Evolutionary conservation across 2,329 filamentous ascomycete species (phyloP).

Genomic region (Dothideomycetes sp.): DNA sequence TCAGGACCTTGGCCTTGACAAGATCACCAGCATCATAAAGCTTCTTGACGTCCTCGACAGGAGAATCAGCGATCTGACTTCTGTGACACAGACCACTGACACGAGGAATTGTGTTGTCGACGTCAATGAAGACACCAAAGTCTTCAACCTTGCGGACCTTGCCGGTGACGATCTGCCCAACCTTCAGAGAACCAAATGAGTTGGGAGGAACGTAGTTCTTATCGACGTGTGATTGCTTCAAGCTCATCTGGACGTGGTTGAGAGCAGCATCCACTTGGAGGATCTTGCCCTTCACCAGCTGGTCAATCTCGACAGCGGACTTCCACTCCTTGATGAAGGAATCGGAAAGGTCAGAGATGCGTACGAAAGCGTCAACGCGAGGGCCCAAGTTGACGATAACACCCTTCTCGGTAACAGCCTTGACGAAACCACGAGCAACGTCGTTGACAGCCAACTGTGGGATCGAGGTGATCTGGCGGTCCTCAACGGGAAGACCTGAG

Average conservation of each 20-base stretch:
- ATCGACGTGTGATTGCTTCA: conserved; percentile 78
- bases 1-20: conserved; percentile 86
- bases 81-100: conserved; percentile 90
- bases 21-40: conserved; percentile 82
- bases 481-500: conserved; percentile 70
- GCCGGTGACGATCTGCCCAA: conserved; percentile 75
- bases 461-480: conserved; percentile 64
- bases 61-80: conserved; percentile 79
- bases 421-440: conserved; percentile 82
- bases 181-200: conserved; percentile 67
- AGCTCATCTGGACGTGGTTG: conserved; percentile 70
- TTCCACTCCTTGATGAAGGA: conserved; percentile 94
- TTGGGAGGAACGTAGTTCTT: conserved; percentile 65
- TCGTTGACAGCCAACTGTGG: conserved; percentile 68
- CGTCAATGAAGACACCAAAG: conserved; percentile 86
- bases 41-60: conserved; percentile 74
- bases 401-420: conserved; percentile 80
- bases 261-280: conserved; percentile 58
- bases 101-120: conserved; percentile 71
- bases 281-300: conserved; percentile 82
- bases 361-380: conserved; percentile 70
- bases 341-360: conserved; percentile 83
- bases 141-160: conserved; percentile 90
- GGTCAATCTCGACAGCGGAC: conserved; percentile 73
- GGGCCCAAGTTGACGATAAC: conserved; percentile 79